phyloP scores from a whole-genome alignment of 2,329 filamentous ascomycete species.

The Metarhizium rileyi region DNA sequence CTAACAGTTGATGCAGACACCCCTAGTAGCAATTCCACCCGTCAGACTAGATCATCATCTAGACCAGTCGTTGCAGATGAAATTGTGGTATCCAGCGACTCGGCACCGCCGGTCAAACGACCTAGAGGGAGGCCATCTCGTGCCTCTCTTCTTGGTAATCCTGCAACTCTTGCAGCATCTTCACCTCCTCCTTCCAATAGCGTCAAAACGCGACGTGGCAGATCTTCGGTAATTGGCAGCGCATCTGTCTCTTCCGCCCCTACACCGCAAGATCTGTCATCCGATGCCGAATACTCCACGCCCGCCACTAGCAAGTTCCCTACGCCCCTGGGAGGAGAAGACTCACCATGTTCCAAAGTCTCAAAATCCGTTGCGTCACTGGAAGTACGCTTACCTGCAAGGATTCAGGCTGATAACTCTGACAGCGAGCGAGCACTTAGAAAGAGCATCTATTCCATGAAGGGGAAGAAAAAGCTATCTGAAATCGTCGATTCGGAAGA shows the following conservation, averaged over 20 bases:
- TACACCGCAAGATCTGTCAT: slow-evolving; percentile 19
- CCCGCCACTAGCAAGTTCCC: slow-evolving; percentile 27
- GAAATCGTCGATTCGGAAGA: slow-evolving; percentile 33
- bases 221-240: slow-evolving; percentile 12
- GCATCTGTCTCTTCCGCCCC: slow-evolving; percentile 23
- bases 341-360: slow-evolving; percentile 1
- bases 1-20: background rate
- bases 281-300: slow-evolving; percentile 25
- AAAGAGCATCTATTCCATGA: slow-evolving; percentile 39
- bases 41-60: slow-evolving; percentile 2
- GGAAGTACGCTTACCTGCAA: slow-evolving; percentile 20
- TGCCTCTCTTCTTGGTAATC: slow-evolving; percentile 10
- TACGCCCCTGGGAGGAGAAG: slow-evolving; percentile 21
- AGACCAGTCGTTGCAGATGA: background rate
- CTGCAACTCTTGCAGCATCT: slow-evolving; percentile 5
- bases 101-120: slow-evolving; percentile 6
- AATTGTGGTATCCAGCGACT: slow-evolving; percentile 1
- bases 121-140: slow-evolving; percentile 17
- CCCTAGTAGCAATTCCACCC: background rate
- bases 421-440: slow-evolving; percentile 21
- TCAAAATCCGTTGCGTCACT: slow-evolving; percentile 9
- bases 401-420: slow-evolving; percentile 7
- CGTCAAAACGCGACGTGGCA: slow-evolving; percentile 5
- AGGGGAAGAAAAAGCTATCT: slow-evolving; percentile 28
- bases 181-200: background rate